A percentile compares a stretch with the other conserved stretches of the same genome.
phyloP scores from a whole-genome alignment of 1,284 basidiomycete genomes.

The Phlebopus sp. region DNA sequence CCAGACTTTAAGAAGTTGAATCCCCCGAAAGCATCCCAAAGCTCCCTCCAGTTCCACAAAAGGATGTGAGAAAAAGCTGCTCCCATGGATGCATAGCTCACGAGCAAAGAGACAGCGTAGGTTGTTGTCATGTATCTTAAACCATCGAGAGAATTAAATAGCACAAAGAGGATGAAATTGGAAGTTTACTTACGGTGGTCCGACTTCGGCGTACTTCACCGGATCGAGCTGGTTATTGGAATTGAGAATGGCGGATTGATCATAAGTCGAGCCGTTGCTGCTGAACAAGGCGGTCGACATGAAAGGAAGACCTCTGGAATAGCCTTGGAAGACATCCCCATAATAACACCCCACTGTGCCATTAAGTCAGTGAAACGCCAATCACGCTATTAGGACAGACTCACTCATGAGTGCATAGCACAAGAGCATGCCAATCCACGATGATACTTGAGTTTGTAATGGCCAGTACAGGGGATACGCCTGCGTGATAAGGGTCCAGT shows the following conservation, averaged over 20 bases:
- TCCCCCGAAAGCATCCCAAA: constrained; percentile 29
- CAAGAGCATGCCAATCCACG: constrained; percentile 6
- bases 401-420: constrained; percentile 6
- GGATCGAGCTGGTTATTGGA: constrained; percentile 40
- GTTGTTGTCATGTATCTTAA: constrained; percentile 38
- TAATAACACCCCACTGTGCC: constrained; percentile 47
- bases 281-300: constrained; percentile 51
- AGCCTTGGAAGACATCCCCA: constrained; percentile 45
- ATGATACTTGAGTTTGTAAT: constrained; percentile 44
- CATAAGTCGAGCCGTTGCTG: constrained; percentile 40
- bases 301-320: constrained; percentile 39
- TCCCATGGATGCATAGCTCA: constrained; percentile 49
- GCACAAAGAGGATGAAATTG: not conserved
- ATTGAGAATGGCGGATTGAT: constrained; percentile 45
- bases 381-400: constrained; percentile 3
- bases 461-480: constrained; percentile 54
- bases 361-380: constrained; percentile 36
- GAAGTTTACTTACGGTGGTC: constrained; percentile 9
- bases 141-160: not conserved
- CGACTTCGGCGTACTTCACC: constrained; percentile 9
- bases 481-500: constrained; percentile 55
- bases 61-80: constrained; percentile 48
- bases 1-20: constrained; percentile 13
- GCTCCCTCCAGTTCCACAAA: constrained; percentile 51
- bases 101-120: constrained; percentile 48